Evolutionary conservation across 148 eudicot species (phyloP), one percentile per base, ranked within the genome.

Genomic region (Camellia sinensis): DNA sequence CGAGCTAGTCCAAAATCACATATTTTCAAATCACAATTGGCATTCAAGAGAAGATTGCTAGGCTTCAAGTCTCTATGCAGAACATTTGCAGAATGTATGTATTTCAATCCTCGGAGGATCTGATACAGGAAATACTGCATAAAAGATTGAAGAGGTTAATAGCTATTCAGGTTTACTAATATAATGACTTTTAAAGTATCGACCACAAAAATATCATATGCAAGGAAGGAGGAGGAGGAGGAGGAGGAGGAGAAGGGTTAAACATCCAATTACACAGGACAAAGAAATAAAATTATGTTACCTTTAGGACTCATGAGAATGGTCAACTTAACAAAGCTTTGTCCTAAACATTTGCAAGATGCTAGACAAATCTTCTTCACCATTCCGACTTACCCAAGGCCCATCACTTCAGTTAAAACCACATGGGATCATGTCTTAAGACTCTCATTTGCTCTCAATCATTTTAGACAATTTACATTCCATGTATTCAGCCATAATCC

Each of bases 1-100:
- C 98, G 97, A 63, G 98, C 98, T 80, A 95, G 86, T 78, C 98
- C 98, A 87, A 95, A 95, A 87, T 95, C 98, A 80, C 98, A 95
- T 45, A 95, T 95, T 86, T 95, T 95, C 61, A 95, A 85, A 82
- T 95, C 98, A 87, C 98, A 95, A 85, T 95, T 95, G 71, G 97
- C 97, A 86, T 95, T 95, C 72, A 95, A 86, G 79, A 95, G 90
- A 81, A 95, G 93, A 85, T 95, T 95, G 94, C 98, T 93, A 78
- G 98, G 98, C 86, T 95, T 95, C 75, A 95, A 83, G 84, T 95
- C 98, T 83, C 98, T 91, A 85, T 95, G 98, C 78, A 95, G 91
- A 78, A 95, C 97, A 85, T 92, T 95, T 79, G 98, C 98, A 43
- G 98, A 95, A 84, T 95, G 98, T 86, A 95, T 92, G 86, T 95